Conservation (phyloP, 306 rosid species). For the Parietaria judaica region DNA sequence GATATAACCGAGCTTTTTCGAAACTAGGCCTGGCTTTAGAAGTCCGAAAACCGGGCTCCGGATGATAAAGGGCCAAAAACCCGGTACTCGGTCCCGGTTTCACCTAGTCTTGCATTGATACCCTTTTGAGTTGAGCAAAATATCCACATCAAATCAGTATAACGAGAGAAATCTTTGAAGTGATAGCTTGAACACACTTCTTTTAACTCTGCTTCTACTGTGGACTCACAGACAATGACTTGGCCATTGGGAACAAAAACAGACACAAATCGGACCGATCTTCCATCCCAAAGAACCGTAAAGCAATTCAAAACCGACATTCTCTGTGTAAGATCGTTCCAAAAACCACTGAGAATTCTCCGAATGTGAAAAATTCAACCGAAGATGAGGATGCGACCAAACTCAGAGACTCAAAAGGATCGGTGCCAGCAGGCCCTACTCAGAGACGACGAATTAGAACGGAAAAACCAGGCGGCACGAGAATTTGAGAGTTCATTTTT, state of each 20-base stretch:
- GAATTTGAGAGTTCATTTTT: slow-evolving; percentile 21
- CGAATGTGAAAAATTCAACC: slow-evolving; percentile 27
- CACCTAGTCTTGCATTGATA: too few relatives aligned
- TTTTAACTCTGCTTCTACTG: too few relatives aligned
- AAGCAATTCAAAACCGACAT: slow-evolving; percentile 38
- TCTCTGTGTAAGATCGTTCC: slow-evolving; percentile 36
- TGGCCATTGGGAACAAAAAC: slow-evolving; percentile 46
- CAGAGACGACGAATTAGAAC: slow-evolving; percentile 29
- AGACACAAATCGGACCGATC: slow-evolving; percentile 29
- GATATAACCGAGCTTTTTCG: too few relatives aligned
- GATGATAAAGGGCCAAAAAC: too few relatives aligned
- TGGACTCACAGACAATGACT: slow-evolving; percentile 56
- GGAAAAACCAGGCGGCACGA: slow-evolving; percentile 28
- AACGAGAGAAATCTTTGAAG: too few relatives aligned
- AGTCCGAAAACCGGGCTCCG: too few relatives aligned
- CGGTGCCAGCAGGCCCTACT: slow-evolving; percentile 25
- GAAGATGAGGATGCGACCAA: slow-evolving; percentile 25
- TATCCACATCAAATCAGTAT: too few relatives aligned
- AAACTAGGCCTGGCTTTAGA: too few relatives aligned
- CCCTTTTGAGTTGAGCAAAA: too few relatives aligned
- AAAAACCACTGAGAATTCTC: slow-evolving; percentile 24
- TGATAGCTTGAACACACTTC: too few relatives aligned
- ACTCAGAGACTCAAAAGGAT: slow-evolving; percentile 27
- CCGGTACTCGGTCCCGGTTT: too few relatives aligned
- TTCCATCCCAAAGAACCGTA: slow-evolving; percentile 41